Conservation (phyloP, 2,329 filamentous ascomycete genomes). For the Myriosclerotinia curreyana region DNA sequence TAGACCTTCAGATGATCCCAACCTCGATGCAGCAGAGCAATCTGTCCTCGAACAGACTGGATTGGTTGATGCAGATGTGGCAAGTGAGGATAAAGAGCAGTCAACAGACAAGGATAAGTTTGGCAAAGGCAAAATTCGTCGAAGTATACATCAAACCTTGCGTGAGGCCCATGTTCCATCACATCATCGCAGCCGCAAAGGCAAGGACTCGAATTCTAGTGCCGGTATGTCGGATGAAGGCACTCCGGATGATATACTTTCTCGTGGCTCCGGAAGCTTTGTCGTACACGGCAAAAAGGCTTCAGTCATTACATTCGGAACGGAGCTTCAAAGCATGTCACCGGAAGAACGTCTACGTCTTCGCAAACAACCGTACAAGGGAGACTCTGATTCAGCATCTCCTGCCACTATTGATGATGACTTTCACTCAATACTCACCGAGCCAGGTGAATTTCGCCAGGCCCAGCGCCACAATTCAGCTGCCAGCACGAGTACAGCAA, state of each 20-base stretch:
- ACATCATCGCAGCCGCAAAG: conserved; percentile 70
- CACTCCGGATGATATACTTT: conserved; percentile 63
- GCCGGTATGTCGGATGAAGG: conserved; percentile 46
- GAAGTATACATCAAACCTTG: conserved; percentile 85
- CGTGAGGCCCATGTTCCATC: conserved; percentile 70
- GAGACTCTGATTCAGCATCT: conserved; percentile 37
- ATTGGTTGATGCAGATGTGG: conserved; percentile 51
- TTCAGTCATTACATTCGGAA: conserved; percentile 92
- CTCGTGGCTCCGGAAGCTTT: conserved; percentile 81
- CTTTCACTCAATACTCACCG: conserved; percentile 51
- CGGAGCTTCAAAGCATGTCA: conserved; percentile 78
- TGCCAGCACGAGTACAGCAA: conserved; percentile 64
- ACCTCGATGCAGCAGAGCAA: conserved; percentile 61
- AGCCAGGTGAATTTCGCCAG: conserved; percentile 43
- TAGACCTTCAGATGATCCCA: conserved; percentile 23
- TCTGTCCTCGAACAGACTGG: conserved; percentile 66
- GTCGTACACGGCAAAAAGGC: conserved; percentile 98
- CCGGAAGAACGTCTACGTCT: conserved; percentile 69
- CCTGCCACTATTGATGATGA: conserved; percentile 43
- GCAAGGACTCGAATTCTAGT: conserved; percentile 68
- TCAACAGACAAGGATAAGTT: conserved; percentile 38
- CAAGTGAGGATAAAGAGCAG: conserved; percentile 40
- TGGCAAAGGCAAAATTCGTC: conserved; percentile 57
- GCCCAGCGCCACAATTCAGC: conserved; percentile 60
- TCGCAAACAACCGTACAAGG: conserved; percentile 51